Evolutionary conservation across 495 filamentous ascomycete species (phyloP).

Genomic region (Peziza echinospora): DNA sequence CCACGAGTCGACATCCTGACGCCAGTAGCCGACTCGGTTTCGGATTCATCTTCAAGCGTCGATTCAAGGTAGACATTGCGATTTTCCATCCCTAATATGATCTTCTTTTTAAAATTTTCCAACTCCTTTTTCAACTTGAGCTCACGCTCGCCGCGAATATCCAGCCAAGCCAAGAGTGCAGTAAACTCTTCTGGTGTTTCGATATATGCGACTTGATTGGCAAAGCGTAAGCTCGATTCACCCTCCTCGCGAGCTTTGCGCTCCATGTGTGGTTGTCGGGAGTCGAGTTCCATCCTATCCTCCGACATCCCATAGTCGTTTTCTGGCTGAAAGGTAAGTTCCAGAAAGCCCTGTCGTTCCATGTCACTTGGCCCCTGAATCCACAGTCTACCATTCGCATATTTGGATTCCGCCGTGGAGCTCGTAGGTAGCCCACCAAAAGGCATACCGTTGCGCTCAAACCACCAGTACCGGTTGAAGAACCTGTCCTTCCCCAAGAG

Average conservation of each 20-base stretch:
- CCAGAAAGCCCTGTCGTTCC: constrained; percentile 37
- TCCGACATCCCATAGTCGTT: constrained; percentile 26
- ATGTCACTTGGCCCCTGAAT: constrained; percentile 82
- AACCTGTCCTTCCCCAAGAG: constrained; percentile 83
- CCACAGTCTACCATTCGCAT: constrained; percentile 90
- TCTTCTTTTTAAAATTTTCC: constrained; percentile 49
- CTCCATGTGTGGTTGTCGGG: constrained; percentile 61
- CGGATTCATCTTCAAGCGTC: constrained; percentile 25
- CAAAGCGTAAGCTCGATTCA: constrained; percentile 49
- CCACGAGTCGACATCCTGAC: constrained; percentile 60
- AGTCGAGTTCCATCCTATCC: constrained; percentile 38
- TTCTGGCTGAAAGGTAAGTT: constrained; percentile 48
- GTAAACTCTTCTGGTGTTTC: constrained; percentile 59
- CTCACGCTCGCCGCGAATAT: constrained; percentile 63
- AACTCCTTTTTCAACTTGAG: constrained; percentile 70
- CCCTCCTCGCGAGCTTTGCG: constrained; percentile 78
- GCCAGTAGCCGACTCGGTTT: constrained; percentile 33
- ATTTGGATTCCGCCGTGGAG: constrained; percentile 66
- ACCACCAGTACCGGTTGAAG: constrained; percentile 98
- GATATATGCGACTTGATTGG: constrained; percentile 76
- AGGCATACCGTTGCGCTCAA: constrained; percentile 96
- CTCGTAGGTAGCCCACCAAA: constrained; percentile 70
- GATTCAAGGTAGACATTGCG: constrained; percentile 47
- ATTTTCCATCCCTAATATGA: constrained; percentile 57
- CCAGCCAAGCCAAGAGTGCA: constrained; percentile 66